These are phyloP conservation scores for Blastobotrys proliferans DNA, from an alignment of 1,139 yeast genomes.

Conservation along the genomic window DNA sequence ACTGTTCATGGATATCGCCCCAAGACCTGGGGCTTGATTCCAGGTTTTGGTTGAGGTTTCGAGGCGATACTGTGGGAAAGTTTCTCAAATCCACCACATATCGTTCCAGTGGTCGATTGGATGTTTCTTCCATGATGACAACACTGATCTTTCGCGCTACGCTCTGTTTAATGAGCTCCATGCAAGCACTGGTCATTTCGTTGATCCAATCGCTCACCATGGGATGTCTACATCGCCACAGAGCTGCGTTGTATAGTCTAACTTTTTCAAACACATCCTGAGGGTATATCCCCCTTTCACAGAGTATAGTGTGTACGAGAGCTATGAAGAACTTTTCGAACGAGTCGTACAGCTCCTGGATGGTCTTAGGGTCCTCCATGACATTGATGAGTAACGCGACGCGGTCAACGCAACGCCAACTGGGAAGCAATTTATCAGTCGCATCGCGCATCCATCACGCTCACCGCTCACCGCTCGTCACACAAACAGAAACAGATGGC, in stretches of 20 bases:
- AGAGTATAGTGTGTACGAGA: slow-evolving; percentile 34
- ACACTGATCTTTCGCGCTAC: slow-evolving; percentile 26
- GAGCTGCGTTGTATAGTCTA: slow-evolving; percentile 34
- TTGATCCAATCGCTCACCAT: slow-evolving; percentile 37
- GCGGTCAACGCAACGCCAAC: neutral
- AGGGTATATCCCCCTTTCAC: slow-evolving; percentile 36
- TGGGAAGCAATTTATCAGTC: neutral
- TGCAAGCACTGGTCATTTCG: slow-evolving; percentile 28
- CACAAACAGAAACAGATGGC: slow-evolving; percentile 16
- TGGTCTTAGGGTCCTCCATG: slow-evolving; percentile 1
- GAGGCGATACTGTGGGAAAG: slow-evolving; percentile 22
- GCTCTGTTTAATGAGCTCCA: slow-evolving; percentile 27
- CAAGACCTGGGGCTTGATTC: slow-evolving; percentile 10
- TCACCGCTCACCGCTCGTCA: neutral
- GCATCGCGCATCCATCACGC: neutral
- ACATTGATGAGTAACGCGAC: neutral
- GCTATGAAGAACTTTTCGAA: slow-evolving; percentile 36
- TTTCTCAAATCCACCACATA: slow-evolving; percentile 32
- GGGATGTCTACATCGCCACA: slow-evolving; percentile 37
- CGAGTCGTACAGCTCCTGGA: slow-evolving; percentile 24
- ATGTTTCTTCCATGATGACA: slow-evolving; percentile 24
- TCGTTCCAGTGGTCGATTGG: slow-evolving; percentile 30
- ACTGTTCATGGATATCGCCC: slow-evolving; percentile 27
- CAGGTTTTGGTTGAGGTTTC: slow-evolving; percentile 7
- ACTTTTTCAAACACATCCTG: slow-evolving; percentile 28